phyloP scores from a whole-genome alignment of 2,329 filamentous ascomycete species.

The Aulographum hederae region DNA sequence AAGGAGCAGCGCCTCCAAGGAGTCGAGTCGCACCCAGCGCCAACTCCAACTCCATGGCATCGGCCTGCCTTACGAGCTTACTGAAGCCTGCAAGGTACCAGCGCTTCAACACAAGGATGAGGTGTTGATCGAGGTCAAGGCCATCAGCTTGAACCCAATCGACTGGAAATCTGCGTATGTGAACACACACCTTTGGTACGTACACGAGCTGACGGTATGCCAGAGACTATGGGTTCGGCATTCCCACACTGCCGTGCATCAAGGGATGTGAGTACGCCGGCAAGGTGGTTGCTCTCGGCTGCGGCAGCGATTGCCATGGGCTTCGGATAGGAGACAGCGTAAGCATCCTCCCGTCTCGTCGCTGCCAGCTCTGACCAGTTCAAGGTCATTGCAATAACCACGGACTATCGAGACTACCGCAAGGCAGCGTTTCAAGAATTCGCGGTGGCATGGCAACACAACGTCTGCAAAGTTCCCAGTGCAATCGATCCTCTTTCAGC shows the following conservation, averaged over 20 bases:
- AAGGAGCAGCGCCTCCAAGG: too few species aligned
- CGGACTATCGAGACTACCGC: conserved; percentile 53
- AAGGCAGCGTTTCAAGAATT: conserved; percentile 59
- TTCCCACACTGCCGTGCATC: conserved; percentile 49
- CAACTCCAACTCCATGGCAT: too few species aligned
- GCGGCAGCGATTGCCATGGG: too few species aligned
- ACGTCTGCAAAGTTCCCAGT: conserved; percentile 42
- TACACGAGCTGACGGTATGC: not conserved
- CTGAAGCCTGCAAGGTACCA: too few species aligned
- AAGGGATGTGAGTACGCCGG: conserved; percentile 54
- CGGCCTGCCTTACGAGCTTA: too few species aligned
- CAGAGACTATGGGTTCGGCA: conserved; percentile 53
- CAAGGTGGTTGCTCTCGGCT: conserved; percentile 40
- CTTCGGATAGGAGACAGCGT: too few species aligned
- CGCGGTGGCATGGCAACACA: conserved; percentile 44
- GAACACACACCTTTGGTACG: too few species aligned
- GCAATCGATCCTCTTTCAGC: conserved; percentile 29
- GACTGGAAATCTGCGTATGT: conserved; percentile 58
- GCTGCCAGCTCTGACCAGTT: too few species aligned
- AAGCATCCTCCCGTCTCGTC: too few species aligned
- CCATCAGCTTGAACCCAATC: conserved; percentile 58
- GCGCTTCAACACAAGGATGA: conserved; percentile 28
- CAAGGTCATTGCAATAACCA: conserved; percentile 50
- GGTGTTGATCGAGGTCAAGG: conserved; percentile 42
- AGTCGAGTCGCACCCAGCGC: too few species aligned